Conservation (phyloP, 306 rosid genomes). For the Acmispon strigosus region DNA sequence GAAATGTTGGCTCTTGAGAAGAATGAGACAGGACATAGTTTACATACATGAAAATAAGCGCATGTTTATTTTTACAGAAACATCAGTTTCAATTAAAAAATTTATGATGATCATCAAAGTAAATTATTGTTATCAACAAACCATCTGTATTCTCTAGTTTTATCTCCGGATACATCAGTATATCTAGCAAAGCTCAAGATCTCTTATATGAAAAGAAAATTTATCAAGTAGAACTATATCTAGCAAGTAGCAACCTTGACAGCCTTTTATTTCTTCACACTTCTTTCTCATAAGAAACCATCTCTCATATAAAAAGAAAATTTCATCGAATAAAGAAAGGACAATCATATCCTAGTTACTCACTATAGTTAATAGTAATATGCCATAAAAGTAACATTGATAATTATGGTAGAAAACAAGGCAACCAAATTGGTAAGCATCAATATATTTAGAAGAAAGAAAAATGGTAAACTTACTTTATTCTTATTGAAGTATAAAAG, state of each 20-base stretch:
- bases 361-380: not conserved
- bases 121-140: not conserved
- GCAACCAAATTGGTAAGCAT: slow-evolving; percentile 1
- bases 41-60: too few species aligned
- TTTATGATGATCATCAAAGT: too few species aligned
- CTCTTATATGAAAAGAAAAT: too few species aligned
- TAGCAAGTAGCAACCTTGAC: not conserved
- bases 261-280: not conserved
- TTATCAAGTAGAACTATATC: too few species aligned
- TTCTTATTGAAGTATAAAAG: slow-evolving; percentile 83
- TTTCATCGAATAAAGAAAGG: not conserved
- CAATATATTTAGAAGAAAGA: slow-evolving; percentile 1
- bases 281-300: too few species aligned
- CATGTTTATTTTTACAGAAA: too few species aligned
- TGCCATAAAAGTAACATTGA: not conserved
- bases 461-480: slow-evolving; percentile 56
- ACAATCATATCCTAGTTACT: not conserved
- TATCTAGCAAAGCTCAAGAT: not conserved
- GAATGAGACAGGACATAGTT: too few species aligned
- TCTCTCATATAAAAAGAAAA: not conserved
- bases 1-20: too few species aligned
- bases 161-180: not conserved
- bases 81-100: too few species aligned
- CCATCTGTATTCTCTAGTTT: not conserved
- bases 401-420: slow-evolving; percentile 5